Evolutionary conservation across 768 basidiomycete genomes (phyloP).

Genomic region (Candolleomyces aberdarensis): DNA sequence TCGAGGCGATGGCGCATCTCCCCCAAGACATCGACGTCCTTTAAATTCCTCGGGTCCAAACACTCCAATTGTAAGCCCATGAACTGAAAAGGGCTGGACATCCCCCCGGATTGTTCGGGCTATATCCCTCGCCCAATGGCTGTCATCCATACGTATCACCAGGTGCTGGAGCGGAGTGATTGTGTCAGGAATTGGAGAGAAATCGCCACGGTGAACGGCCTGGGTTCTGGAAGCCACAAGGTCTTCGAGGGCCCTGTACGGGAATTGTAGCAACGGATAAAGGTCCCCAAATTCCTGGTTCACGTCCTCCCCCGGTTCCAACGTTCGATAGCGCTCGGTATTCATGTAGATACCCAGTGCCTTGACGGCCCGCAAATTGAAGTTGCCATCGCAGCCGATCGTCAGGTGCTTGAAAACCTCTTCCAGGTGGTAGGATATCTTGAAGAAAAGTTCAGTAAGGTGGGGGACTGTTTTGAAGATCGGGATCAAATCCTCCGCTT

Average conservation of each 20-base stretch:
- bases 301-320: neutral
- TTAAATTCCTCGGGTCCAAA: neutral
- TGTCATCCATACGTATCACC: neutral
- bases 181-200: neutral
- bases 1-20: neutral
- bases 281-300: neutral
- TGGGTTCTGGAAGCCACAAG: neutral
- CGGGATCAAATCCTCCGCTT: neutral
- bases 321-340: neutral
- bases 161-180: neutral
- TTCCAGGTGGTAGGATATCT: neutral
- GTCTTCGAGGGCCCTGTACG: neutral
- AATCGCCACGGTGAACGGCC: neutral
- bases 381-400: too few relatives aligned
- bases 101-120: neutral
- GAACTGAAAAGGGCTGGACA: neutral
- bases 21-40: neutral
- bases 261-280: neutral
- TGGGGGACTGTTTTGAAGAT: neutral
- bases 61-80: neutral
- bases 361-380: neutral
- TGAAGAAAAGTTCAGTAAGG: neutral
- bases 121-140: neutral
- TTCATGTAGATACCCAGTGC: neutral
- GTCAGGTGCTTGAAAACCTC: neutral